Evolutionary conservation across 495 filamentous ascomycete genomes (phyloP).

Genomic region (Aspergillus leporis): DNA sequence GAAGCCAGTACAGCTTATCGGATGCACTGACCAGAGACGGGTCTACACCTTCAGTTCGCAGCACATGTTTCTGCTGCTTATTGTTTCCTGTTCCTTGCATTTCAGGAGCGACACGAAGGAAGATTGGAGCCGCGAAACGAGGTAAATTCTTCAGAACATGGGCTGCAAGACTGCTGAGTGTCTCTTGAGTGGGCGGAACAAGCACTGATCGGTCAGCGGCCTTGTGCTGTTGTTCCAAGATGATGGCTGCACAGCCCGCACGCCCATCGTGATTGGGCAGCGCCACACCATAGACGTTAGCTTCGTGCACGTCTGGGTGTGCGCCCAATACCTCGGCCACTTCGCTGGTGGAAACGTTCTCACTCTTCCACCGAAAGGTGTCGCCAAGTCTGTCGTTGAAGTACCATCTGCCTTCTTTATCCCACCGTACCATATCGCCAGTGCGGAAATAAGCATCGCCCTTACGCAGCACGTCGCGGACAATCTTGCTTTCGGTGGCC

Average conservation of each 20-base stretch:
- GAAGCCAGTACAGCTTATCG: constrained; percentile 72
- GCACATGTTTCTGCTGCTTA: constrained; percentile 75
- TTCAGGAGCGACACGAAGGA: constrained; percentile 64
- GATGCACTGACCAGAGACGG: constrained; percentile 51
- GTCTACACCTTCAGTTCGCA: constrained; percentile 76
- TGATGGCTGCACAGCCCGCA: constrained; percentile 77
- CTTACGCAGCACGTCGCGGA: constrained; percentile 73
- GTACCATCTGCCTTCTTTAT: constrained; percentile 71
- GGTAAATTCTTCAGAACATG: constrained; percentile 64
- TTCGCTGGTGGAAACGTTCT: constrained; percentile 88
- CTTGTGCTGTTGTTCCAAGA: constrained; percentile 49
- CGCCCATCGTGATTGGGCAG: constrained; percentile 84
- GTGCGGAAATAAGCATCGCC: constrained; percentile 87
- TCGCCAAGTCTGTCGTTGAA: constrained; percentile 93
- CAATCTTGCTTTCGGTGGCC: constrained; percentile 76
- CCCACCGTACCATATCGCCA: constrained; percentile 77
- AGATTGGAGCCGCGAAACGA: constrained; percentile 74
- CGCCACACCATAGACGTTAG: constrained; percentile 85
- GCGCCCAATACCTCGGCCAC: constrained; percentile 67
- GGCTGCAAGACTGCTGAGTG: constrained; percentile 58
- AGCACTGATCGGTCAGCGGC: constrained; percentile 29
- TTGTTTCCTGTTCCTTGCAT: constrained; percentile 78
- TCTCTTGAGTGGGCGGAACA: constrained; percentile 34
- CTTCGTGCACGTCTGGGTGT: constrained; percentile 69
- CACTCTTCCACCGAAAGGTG: constrained; percentile 93